Evolutionary conservation across 805 yeast genomes (phyloP), one percentile per base, ranked within the genome.

Genomic region (Cyberlindnera meyerae): DNA sequence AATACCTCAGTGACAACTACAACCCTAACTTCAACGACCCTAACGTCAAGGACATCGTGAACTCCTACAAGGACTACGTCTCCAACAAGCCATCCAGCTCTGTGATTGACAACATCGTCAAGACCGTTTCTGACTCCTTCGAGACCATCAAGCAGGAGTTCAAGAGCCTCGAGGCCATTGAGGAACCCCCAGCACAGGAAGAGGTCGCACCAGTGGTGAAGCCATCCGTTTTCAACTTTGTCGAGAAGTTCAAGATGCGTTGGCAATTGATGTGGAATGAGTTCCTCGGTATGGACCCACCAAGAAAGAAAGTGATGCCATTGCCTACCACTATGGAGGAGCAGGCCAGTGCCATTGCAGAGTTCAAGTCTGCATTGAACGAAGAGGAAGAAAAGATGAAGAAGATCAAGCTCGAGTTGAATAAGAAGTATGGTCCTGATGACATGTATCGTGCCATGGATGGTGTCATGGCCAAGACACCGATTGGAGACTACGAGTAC

Each of bases 11-110:
- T 6, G 55, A 66, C 6, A 70, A 77, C 39, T 80, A 81, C 51
- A 82, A 83, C 51, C 88, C 85, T 28, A 82, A 83, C 55, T 81
- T 81, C 62, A 83, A 83, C 52, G 89, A 83, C 57, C 66, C 71
- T 8, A 83, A 81, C 0, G 90, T 83, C 7, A 80, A 79, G 50
- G 68, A 61, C 12, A 73, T 84, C 0, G 79, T 80, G 5, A 61
- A 65, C 17, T 51, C 64, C 0, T 81, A 59, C 52, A 74, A 72
- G 30, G 75, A 77, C 43, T 76, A 71, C 16, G 25, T 28, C 4
- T 35, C 38, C 18, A 47, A 45, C 27, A 47, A 47, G 31, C 37
- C 31, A 12, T 9, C 25, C 6, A 13, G 20, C 2, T 17, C n/a
- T 1, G 17, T 38, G n/a, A 11, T 7, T 2, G 20, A 13, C 5